Conservation (phyloP, 352 stramenopile species). For the Aphanomyces invadans region DNA sequence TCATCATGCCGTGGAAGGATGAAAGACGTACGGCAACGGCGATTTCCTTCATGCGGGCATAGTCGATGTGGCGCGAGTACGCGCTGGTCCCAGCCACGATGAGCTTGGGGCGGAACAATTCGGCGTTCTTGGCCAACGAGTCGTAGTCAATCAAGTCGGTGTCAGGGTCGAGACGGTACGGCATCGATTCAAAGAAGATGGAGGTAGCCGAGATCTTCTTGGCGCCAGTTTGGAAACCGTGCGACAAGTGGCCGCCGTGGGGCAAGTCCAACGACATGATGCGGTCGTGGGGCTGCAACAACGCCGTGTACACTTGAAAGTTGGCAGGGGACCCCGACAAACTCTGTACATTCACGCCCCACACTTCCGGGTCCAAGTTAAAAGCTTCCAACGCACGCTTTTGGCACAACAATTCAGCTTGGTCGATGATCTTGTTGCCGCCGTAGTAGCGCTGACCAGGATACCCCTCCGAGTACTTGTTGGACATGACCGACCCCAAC, state of each 20-base stretch:
- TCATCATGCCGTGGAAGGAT: slow-evolving; percentile 1
- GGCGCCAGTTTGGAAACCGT: slow-evolving; percentile 97
- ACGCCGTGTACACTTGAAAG: slow-evolving; percentile 98
- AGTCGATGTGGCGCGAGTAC: slow-evolving; percentile 98
- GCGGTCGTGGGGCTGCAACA: slow-evolving; percentile 97
- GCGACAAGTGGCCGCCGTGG: slow-evolving; percentile 97
- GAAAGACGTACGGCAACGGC: slow-evolving; percentile 45
- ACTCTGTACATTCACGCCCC: slow-evolving; percentile 96
- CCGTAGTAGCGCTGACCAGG: slow-evolving; percentile 96
- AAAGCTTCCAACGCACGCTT: slow-evolving; percentile 95
- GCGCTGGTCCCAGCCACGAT: slow-evolving; percentile 98
- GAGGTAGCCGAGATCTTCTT: slow-evolving; percentile 99
- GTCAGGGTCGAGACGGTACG: slow-evolving; percentile 94
- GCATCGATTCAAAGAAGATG: slow-evolving; percentile 99
- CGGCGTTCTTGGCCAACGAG: slow-evolving; percentile 91
- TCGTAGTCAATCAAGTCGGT: slow-evolving; percentile 99
- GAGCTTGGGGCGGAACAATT: slow-evolving; percentile 94
- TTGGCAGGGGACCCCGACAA: slow-evolving; percentile 98
- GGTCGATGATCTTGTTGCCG: slow-evolving; percentile 99
- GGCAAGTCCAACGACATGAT: slow-evolving; percentile 98
- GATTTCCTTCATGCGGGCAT: slow-evolving; percentile 97
- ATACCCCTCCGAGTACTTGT: slow-evolving; percentile 99
- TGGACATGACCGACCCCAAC: slow-evolving; percentile 97
- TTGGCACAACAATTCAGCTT: slow-evolving; percentile 97
- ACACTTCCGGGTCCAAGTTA: slow-evolving; percentile 92